Percentiles rank a stretch among this genome's conserved stretches.
Conservation (phyloP, 2,329 filamentous ascomycete species). For the Pseudogymnoascus sp. region DNA sequence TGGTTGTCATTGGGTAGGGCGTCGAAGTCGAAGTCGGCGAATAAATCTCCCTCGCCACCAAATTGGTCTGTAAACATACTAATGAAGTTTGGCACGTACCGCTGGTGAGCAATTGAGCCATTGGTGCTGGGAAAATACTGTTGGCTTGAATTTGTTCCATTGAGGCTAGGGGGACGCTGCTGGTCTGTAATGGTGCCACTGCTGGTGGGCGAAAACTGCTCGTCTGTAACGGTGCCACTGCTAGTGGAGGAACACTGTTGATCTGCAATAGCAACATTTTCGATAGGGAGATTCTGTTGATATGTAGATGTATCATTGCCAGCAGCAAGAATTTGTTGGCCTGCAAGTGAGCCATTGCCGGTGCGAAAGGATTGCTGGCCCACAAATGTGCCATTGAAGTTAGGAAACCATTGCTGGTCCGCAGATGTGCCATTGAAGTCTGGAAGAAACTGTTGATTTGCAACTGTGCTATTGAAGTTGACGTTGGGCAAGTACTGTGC, state of each 20-base stretch:
- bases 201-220: not conserved
- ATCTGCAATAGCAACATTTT: no score
- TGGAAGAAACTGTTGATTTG: not conserved
- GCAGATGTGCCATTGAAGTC: not conserved
- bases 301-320: not conserved
- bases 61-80: not conserved
- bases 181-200: not conserved
- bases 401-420: not conserved
- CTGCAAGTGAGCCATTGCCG: not conserved
- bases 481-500: not conserved
- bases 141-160: not conserved
- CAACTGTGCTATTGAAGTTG: not conserved
- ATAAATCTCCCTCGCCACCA: not conserved
- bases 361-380: not conserved
- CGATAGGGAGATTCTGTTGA: not conserved
- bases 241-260: not conserved
- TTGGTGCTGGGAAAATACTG: not conserved
- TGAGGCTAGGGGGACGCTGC: not conserved
- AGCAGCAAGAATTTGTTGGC: not conserved
- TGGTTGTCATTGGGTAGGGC: not conserved
- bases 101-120: not conserved
- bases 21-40: not conserved
- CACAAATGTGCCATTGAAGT: not conserved
- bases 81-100: not conserved
- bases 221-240: not conserved